Evolutionary conservation across 2,329 filamentous ascomycete species (phyloP), one percentile per base, ranked within the genome.

Genomic region (Lojkania enalia): DNA sequence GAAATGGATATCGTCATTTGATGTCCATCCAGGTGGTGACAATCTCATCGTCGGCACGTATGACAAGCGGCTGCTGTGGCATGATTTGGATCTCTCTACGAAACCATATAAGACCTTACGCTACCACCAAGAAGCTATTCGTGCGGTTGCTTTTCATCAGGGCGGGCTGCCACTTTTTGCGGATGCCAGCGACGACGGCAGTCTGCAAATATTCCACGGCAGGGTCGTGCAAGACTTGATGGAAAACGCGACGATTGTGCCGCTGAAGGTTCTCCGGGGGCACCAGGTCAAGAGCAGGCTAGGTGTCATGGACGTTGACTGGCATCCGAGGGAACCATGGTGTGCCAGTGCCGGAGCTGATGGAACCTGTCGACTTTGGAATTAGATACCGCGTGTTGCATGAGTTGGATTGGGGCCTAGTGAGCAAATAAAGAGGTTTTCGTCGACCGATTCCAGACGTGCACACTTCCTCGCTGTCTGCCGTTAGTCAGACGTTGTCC

Each of bases 281-380:
- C 94, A 99, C 74, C 88, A 86, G 71, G 84, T 97, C 2, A 86
- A 87, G 64, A 87, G 83, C 64, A 86, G 90, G 56, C 74, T 99
- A 46, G 94, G 94, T 55, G 91, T 97, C 13, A 79, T 97, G 77
- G 92, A 96, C 68, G 75, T 99, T 20, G 89, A 96, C 64, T 99
- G 95, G 95, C 94, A 99, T 75, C 90, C 90, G 4, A 83, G 81
- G 52, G 89, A 97, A 71, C 90, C 92, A 2, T 97, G 94, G 94
- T 87, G 88, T 71, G 85, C 96, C 41, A 95, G 88, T 76, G 92
- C 91, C 35, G 94, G 94, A 57, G 91, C 92, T 1, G 94, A 99
- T 75, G 92, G 92, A 31, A 95, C 88, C 12, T 88, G 90, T 72
- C 84, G 92, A 61, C 73, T 99, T 67, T 99, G 92, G 92, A 88